Evolutionary conservation across 768 basidiomycete species (phyloP).

Genomic region (Candolleomyces eurysporus): DNA sequence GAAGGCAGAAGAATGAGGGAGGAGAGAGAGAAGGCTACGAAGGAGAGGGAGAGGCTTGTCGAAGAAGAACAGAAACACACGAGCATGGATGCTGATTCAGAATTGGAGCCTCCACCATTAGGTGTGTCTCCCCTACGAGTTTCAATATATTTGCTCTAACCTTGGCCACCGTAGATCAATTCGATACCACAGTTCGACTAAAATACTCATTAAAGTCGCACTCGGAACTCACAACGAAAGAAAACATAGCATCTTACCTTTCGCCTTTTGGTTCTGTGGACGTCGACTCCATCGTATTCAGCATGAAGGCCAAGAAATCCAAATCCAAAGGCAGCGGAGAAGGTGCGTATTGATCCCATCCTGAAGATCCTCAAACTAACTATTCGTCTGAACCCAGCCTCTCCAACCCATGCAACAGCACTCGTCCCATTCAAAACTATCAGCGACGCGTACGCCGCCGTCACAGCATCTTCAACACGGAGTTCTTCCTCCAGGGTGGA

Average conservation of each 20-base stretch:
- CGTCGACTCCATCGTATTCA: constrained; percentile 62
- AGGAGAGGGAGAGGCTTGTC: constrained; percentile 34
- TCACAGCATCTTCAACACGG: constrained; percentile 40
- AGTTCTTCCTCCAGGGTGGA: constrained; percentile 41
- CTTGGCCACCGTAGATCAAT: constrained; percentile 32
- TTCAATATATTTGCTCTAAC: no score
- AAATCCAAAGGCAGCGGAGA: constrained; percentile 25
- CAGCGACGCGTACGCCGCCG: constrained; percentile 72
- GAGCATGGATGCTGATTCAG: constrained; percentile 26
- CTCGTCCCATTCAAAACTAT: constrained; percentile 77
- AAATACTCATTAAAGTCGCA: constrained; percentile 63
- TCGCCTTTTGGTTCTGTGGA: constrained; percentile 64
- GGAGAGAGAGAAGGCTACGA: constrained; percentile 57
- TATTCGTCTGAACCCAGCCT: constrained; percentile 41
- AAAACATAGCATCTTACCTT: constrained; percentile 50
- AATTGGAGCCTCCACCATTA: constrained; percentile 54
- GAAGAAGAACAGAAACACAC: constrained; percentile 11
- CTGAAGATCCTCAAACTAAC: constrained; percentile 3
- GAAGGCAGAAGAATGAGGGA: constrained; percentile 68
- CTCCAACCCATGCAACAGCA: constrained; percentile 67
- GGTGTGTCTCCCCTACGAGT: no score
- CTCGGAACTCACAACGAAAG: constrained; percentile 53
- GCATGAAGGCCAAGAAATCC: constrained; percentile 45
- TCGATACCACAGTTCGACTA: constrained; percentile 75
- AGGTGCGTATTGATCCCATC: background rate